phyloP scores from a whole-genome alignment of 2,329 filamentous ascomycete species.

The Verticillium klebahnii region DNA sequence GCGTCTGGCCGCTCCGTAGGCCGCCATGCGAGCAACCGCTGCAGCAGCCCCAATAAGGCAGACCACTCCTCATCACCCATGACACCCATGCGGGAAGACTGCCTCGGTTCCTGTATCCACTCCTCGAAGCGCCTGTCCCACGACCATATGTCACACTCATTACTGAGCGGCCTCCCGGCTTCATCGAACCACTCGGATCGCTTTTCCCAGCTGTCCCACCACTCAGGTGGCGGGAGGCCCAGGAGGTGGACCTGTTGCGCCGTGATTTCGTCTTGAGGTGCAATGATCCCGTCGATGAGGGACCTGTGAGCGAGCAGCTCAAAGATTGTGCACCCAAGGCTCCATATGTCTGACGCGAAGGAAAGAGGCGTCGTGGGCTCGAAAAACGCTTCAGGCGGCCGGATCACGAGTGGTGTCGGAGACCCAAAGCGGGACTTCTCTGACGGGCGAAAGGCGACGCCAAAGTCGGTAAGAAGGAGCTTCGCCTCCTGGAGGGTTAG shows the following conservation, averaged over 20 bases:
- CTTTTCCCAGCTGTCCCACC: conserved; percentile 21
- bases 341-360: conserved; percentile 23
- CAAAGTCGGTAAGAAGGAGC: conserved; percentile 27
- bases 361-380: conserved; percentile 25
- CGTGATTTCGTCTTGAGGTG: conserved; percentile 21
- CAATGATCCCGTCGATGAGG: conserved; percentile 22
- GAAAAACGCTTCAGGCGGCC: conserved; percentile 30
- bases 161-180: conserved; percentile 8
- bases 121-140: conserved; percentile 14
- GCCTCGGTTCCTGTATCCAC: conserved; percentile 13
- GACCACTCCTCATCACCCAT: conserved; percentile 10
- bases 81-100: conserved; percentile 3
- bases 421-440: conserved; percentile 17
- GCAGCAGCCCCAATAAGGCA: conserved; percentile 15
- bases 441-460: conserved; percentile 25
- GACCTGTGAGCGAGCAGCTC: conserved; percentile 19
- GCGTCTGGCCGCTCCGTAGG: conserved; percentile 10
- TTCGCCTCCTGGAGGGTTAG: conserved; percentile 18
- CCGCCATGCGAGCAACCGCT: conserved; percentile 15
- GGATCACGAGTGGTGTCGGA: conserved; percentile 21
- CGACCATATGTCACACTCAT: conserved; percentile 9
- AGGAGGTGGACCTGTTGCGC: conserved; percentile 23
- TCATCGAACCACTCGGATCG: conserved; percentile 9
- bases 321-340: conserved; percentile 24
- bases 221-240: conserved; percentile 21